Evolutionary conservation across 1,139 yeast genomes (phyloP), one percentile per base, ranked within the genome.

Genomic region (Spathaspora jeffriesii): DNA sequence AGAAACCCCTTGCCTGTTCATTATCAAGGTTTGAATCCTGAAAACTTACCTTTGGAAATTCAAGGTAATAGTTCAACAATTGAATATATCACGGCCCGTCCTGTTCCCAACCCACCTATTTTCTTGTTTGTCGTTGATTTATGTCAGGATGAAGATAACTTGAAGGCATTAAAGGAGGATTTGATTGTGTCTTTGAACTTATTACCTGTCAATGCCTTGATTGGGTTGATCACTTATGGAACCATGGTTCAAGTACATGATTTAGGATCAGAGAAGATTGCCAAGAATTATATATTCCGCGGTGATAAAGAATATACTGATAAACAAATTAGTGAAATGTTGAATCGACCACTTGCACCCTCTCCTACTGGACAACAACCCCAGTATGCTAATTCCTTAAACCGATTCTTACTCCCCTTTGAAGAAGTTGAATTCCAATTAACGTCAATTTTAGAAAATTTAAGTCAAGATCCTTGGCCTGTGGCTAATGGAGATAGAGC

Each of bases 231-330:
- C 61, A 92, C 98, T 37, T 93, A 80, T 65, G 99, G 98, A 48
- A 92, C 97, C 38, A 92, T 90, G 81, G 91, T 92, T 50, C 96
- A 91, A 64, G 89, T 95, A 47, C 96, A 93, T 67, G 99, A 95
- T 68, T 75, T 93, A 56, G 93, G 93, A 30, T 85, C 87, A 60
- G 82, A 85, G 49, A 78, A 82, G 32, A 84, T 95, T 64, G 83
- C 82, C 61, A 89, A 88, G 68, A 83, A 91, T 49, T 90, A 82
- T 64, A 92, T 93, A 28, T 95, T 93, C 71, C 83, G 97, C 61
- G 99, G 99, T 51, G 93, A 87, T 67, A 87, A 88, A 67, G 97
- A 89, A 56, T 89, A 90, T 67, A 76, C 86, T 43, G 80, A 85
- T 50, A 86, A 85, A 60, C 91, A 87, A 63, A 78, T 90, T 50